phyloP scores from a whole-genome alignment of 768 basidiomycete species.

The Agaricus subrufescens region DNA sequence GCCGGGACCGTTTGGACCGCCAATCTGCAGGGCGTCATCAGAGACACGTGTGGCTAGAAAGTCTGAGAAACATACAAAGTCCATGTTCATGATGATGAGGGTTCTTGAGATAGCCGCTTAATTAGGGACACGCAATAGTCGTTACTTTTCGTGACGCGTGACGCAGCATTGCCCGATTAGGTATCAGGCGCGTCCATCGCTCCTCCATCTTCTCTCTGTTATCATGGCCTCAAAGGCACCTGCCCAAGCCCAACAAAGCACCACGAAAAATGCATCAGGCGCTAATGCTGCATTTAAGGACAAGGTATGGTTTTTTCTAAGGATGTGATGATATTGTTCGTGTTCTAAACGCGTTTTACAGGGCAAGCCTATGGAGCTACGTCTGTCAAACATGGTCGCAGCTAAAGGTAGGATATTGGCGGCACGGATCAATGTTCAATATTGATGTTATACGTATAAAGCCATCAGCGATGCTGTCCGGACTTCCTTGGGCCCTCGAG shows the following conservation, averaged over 20 bases:
- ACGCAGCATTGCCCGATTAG: conserved; percentile 22
- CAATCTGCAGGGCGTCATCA: conserved; percentile 23
- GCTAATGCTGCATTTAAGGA: conserved; percentile 83
- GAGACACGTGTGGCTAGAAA: background rate
- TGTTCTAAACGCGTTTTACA: conserved; percentile 32
- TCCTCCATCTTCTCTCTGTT: background rate
- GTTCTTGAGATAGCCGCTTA: conserved; percentile 8
- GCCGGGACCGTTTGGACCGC: conserved; percentile 46
- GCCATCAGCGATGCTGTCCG: conserved; percentile 97
- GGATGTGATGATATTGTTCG: background rate
- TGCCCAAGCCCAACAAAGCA: conserved; percentile 32
- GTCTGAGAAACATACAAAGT: conserved; percentile 33
- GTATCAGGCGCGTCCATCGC: conserved; percentile 27
- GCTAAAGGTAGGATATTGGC: conserved; percentile 69
- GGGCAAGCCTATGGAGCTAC: conserved; percentile 98
- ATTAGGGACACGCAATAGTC: conserved; percentile 15
- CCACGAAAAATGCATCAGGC: conserved; percentile 44
- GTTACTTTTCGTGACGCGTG: conserved; percentile 27
- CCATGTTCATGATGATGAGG: conserved; percentile 26
- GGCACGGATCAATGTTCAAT: conserved; percentile 1
- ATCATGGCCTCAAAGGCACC: conserved; percentile 31
- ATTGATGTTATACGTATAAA: conserved; percentile 26
- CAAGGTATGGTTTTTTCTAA: conserved; percentile 45
- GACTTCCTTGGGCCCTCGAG: conserved; percentile 92
- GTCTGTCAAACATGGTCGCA: conserved; percentile 95